These are phyloP conservation scores for Penicillium flavigenum DNA, from an alignment of 495 filamentous ascomycete genomes.

Conservation along the genomic window DNA sequence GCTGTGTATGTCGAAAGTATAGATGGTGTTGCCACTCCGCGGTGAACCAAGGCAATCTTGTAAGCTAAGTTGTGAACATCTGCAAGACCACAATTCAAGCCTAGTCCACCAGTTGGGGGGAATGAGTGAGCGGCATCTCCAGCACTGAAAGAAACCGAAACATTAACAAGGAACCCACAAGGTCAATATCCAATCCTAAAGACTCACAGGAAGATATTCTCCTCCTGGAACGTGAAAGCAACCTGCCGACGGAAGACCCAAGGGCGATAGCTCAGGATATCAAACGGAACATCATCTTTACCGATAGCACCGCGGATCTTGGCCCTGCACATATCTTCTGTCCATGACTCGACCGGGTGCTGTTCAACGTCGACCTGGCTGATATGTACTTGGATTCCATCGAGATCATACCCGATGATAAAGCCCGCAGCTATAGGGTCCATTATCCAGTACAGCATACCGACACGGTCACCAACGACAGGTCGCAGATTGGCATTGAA, in stretches of 20 bases:
- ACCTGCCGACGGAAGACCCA: conserved; percentile 44
- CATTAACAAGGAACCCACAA: neutral
- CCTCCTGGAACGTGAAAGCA: conserved; percentile 31
- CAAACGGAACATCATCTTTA: conserved; percentile 28
- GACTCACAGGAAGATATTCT: conserved; percentile 40
- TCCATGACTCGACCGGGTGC: conserved; percentile 38
- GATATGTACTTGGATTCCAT: conserved; percentile 41
- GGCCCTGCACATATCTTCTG: conserved; percentile 33
- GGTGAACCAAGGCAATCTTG: conserved; percentile 34
- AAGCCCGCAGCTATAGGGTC: conserved; percentile 41
- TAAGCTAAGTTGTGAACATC: conserved; percentile 39
- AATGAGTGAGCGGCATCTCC: conserved; percentile 53
- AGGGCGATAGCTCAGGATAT: conserved; percentile 39
- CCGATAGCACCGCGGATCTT: conserved; percentile 38
- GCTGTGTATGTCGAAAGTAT: conserved; percentile 21
- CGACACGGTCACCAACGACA: conserved; percentile 36
- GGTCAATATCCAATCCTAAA: neutral
- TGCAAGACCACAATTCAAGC: conserved; percentile 36
- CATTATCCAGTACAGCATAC: conserved; percentile 48
- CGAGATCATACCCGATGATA: conserved; percentile 43
- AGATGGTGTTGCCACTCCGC: conserved; percentile 6
- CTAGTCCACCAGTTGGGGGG: conserved; percentile 36
- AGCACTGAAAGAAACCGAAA: conserved; percentile 29
- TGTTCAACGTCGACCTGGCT: conserved; percentile 41
- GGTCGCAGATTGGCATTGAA: conserved; percentile 41